Base-by-base conservation (phyloP, 2,329 filamentous ascomycete genomes). In the Phyllosticta citribraziliensis region DNA sequence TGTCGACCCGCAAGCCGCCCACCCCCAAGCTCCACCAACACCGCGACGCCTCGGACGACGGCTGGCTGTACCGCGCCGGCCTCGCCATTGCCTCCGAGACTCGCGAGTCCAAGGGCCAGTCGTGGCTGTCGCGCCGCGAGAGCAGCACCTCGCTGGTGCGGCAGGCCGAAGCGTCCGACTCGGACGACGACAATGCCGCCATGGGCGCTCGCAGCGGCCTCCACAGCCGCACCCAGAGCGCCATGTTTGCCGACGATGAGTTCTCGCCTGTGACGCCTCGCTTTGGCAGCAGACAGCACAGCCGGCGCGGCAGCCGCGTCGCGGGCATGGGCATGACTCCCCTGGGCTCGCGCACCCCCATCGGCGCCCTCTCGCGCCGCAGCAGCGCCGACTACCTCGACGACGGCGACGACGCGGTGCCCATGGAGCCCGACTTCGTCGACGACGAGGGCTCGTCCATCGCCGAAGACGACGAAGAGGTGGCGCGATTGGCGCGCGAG, bases 91-190 rank as follows among this genome's bases (percentile, higher is more conserved):
- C 82, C 2, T 79, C 80, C 4, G 78, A 82, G 20, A 79, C 82
- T 5, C 75, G 82, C 47, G 83, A 86, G 65, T 79, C 79, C 62
- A 85, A 86, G 65, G 84, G 84, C n/a, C 83, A 85, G 67, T 80
- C 79, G 60, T 86, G 83, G 83, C 75, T 85, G 2, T 74, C 76
- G 2, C 79, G 83, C 57, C 75, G 82, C 25, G 79, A 82, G 64
- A 83, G 79, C 63, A 80, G 79, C 0, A 85, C 83, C 0, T 80
- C 77, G 54, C 73, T 85, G 2, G 76, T 78, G 10, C 69, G 72
- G 1, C 72, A 78, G 17, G 64, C 63, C 30, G 68, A 75, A 17
- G 67, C 72, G 40, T 69, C 72, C 55, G 72, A 74, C 8, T 65
- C 65, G 20, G 66, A 69, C 60, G 25, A 55, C 27, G 27, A 52